Percentiles rank a stretch among this genome's conserved stretches.
phyloP scores from a whole-genome alignment of 208 protist genomes.

The Trypanosoma scelopori region DNA sequence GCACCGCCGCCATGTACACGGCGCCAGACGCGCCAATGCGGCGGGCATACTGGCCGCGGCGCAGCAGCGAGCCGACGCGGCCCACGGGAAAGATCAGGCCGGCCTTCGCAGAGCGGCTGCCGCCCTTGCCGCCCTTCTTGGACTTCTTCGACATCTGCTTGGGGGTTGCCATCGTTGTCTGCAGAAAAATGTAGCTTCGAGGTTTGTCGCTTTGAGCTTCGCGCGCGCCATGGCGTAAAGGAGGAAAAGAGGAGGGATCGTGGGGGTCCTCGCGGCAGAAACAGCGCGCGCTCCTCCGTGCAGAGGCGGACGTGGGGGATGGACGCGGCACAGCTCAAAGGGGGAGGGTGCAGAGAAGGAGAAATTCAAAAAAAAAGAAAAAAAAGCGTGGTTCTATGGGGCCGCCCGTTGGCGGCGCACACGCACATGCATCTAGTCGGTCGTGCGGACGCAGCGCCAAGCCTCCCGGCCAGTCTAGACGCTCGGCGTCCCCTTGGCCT shows the following conservation, averaged over 20 bases:
- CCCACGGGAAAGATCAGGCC: slow-evolving; percentile 99
- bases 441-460: background rate
- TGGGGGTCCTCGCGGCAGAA: too few relatives aligned
- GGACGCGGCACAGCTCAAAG: too few relatives aligned
- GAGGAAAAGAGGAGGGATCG: too few relatives aligned
- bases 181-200: background rate
- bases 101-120: slow-evolving; percentile 93
- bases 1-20: slow-evolving; percentile 98
- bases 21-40: slow-evolving; percentile 97
- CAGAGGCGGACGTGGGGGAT: too few relatives aligned
- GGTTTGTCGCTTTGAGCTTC: slow-evolving; percentile 10
- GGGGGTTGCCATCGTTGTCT: slow-evolving; percentile 54
- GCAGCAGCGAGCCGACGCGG: slow-evolving; percentile 95
- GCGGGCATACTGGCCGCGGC: slow-evolving; percentile 95
- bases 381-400: slow-evolving; percentile 3
- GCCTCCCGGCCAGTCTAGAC: slow-evolving; percentile 27
- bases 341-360: background rate
- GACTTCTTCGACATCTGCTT: slow-evolving; percentile 67
- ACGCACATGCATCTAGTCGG: slow-evolving; percentile 7
- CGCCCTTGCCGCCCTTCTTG: slow-evolving; percentile 65
- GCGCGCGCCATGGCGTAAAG: too few relatives aligned
- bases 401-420: background rate
- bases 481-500: slow-evolving; percentile 51
- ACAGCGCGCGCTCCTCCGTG: too few relatives aligned
- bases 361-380: slow-evolving; percentile 26